phyloP scores from a whole-genome alignment of 305 asterid species.

The Ilex paraguariensis region DNA sequence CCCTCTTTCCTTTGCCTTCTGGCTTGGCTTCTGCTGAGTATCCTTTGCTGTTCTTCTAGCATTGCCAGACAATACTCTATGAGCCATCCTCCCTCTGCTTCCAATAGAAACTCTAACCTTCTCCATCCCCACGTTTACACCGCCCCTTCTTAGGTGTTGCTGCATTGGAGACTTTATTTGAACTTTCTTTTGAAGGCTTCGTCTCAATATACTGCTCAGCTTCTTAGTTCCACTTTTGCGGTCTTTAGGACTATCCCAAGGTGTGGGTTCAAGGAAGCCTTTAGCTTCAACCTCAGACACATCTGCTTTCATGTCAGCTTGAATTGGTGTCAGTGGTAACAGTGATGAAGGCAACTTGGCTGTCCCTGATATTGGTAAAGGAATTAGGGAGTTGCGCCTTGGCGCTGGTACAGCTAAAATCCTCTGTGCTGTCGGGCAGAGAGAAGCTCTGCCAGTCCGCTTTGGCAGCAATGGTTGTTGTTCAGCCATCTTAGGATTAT shows the following conservation, averaged over 20 bases:
- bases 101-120: slow-evolving; percentile 90
- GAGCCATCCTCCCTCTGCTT: slow-evolving; percentile 65
- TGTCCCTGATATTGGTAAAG: slow-evolving; percentile 40
- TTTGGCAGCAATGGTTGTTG: slow-evolving; percentile 41
- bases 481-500: slow-evolving; percentile 51
- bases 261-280: slow-evolving; percentile 41
- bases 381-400: slow-evolving; percentile 72
- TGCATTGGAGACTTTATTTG: slow-evolving; percentile 65
- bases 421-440: slow-evolving; percentile 47
- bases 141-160: slow-evolving; percentile 52
- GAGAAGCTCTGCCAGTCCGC: slow-evolving; percentile 64
- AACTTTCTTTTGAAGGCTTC: slow-evolving; percentile 69
- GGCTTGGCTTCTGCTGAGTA: slow-evolving; percentile 53
- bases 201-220: slow-evolving; percentile 42
- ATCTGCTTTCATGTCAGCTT: slow-evolving; percentile 27
- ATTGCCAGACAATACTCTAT: slow-evolving; percentile 48
- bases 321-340: slow-evolving; percentile 45
- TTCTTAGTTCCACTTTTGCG: slow-evolving; percentile 41
- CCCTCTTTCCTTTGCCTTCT: slow-evolving; percentile 77
- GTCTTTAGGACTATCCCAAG: slow-evolving; percentile 61
- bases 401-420: slow-evolving; percentile 33
- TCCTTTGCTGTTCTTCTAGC: slow-evolving; percentile 64
- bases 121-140: slow-evolving; percentile 85
- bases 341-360: slow-evolving; percentile 40
- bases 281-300: slow-evolving; percentile 23